Evolutionary conservation across 352 stramenopile species (phyloP).

Genomic region (Globisporangium lucens): DNA sequence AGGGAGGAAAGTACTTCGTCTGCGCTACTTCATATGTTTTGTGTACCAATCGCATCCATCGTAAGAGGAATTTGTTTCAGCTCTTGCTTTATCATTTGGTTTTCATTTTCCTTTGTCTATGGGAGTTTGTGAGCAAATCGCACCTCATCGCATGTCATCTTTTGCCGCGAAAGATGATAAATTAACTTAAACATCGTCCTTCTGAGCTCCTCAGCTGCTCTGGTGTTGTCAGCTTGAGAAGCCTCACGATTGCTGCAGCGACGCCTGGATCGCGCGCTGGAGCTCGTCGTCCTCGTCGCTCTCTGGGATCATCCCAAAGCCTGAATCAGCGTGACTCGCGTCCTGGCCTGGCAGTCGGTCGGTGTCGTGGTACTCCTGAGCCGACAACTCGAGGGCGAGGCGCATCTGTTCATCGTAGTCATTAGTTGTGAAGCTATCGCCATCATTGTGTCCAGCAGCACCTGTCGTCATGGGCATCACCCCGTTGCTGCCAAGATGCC

Average conservation of each 20-base stretch:
- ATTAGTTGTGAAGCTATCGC: not conserved
- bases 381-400: constrained; percentile 56
- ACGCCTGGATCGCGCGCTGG: constrained; percentile 79
- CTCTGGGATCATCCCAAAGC: constrained; percentile 15
- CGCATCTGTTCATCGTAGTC: constrained; percentile 67
- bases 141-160: not conserved
- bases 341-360: constrained; percentile 2
- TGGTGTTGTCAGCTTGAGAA: not conserved
- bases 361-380: constrained; percentile 41
- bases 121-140: not conserved
- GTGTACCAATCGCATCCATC: not conserved
- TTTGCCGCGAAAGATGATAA: not conserved
- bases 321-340: not conserved
- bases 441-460: not conserved
- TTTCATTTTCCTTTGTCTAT: not conserved
- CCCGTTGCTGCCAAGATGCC: constrained; percentile 11
- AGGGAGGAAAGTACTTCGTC: not conserved
- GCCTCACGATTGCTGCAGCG: constrained; percentile 45
- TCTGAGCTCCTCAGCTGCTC: not conserved
- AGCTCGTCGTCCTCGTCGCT: constrained; percentile 75
- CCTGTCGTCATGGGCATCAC: not conserved
- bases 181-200: constrained; percentile 1
- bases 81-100: not conserved
- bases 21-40: not conserved
- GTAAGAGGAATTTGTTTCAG: not conserved